Base-by-base conservation (phyloP, 2,329 filamentous ascomycete species). In the Colletotrichum chrysophilum region DNA sequence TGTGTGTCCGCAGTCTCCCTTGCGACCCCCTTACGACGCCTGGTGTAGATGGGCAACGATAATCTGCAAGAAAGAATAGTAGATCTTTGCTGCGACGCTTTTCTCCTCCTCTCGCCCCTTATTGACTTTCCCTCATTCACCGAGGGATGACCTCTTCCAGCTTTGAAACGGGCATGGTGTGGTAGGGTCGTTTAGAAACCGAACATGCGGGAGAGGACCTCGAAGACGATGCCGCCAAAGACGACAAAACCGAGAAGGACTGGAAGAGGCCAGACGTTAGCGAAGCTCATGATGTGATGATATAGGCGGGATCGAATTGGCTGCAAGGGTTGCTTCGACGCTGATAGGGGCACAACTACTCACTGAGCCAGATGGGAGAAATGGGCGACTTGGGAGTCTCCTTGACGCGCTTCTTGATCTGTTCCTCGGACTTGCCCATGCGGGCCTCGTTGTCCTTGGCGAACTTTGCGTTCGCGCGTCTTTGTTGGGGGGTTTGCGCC, bases 401-500 rank as follows among this genome's bases (percentile, higher is more conserved):
- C 87, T 92, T 91, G 79, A 79, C 80, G 77, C 86, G 86, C 86
- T 92, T 91, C 89, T 93, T 93, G 79, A 93, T 83, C 77, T 92
- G 89, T 28, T 87, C 87, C 74, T 92, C 89, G n/a, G 92, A 89
- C 87, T 95, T 95, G 86, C 95, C 95, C 84, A 94, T 94, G 83
- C 93, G 94, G 76, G 89, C 87, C 83, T 94, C 92, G 83, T 96
- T 93, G 70, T 91, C 89, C 83, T 93, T 93, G 79, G 90, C 93
- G 86, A 95, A 97, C 86, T 94, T 94, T 82, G 91, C 91, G 88
- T 97, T 97, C 78, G 93, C 93, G 82, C 92, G 92, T 84, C 95
- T 93, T 88, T 97, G 95, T 85, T 95, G 91, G 80, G 93, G 94
- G 79, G 95, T 97, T 93, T 96, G 94, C 80, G 93, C 94, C 94